Percentiles rank a stretch among this genome's conserved stretches.
phyloP scores from a whole-genome alignment of 225 moss, liverwort and hornwort species.

The Sphagnum contortum region DNA sequence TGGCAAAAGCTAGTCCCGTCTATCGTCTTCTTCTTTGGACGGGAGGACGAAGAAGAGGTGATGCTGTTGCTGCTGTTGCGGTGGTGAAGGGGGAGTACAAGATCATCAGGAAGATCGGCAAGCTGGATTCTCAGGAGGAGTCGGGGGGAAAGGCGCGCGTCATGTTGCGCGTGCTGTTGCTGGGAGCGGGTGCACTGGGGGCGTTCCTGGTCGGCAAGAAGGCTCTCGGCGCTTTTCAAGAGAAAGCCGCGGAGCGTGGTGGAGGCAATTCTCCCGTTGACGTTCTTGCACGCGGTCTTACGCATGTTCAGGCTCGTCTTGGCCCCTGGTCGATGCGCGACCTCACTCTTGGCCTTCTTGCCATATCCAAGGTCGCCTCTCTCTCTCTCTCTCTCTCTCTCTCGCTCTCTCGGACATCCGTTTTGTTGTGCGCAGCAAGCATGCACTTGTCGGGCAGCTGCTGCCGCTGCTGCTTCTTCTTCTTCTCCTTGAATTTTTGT shows the following conservation, averaged over 20 bases:
- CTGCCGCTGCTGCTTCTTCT: background rate
- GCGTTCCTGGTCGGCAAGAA: constrained; percentile 33
- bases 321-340: constrained; percentile 50
- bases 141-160: constrained; percentile 3
- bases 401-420: background rate
- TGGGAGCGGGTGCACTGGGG: constrained; percentile 28
- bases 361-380: constrained; percentile 36
- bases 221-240: constrained; percentile 16
- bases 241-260: constrained; percentile 13
- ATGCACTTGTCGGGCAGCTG: background rate
- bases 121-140: constrained; percentile 10
- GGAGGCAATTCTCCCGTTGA: constrained; percentile 33
- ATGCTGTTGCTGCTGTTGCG: too few relatives aligned
- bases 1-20: too few relatives aligned
- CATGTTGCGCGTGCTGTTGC: constrained; percentile 32
- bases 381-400: background rate
- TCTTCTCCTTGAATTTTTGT: background rate
- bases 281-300: constrained; percentile 40
- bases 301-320: constrained; percentile 32
- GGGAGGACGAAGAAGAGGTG: too few relatives aligned
- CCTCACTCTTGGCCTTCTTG: constrained; percentile 45
- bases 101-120: background rate
- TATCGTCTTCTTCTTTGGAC: too few relatives aligned
- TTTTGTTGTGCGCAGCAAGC: background rate
- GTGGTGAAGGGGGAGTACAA: too few relatives aligned